phyloP scores from a whole-genome alignment of 768 basidiomycete species.

The Sutorius australiensis region DNA sequence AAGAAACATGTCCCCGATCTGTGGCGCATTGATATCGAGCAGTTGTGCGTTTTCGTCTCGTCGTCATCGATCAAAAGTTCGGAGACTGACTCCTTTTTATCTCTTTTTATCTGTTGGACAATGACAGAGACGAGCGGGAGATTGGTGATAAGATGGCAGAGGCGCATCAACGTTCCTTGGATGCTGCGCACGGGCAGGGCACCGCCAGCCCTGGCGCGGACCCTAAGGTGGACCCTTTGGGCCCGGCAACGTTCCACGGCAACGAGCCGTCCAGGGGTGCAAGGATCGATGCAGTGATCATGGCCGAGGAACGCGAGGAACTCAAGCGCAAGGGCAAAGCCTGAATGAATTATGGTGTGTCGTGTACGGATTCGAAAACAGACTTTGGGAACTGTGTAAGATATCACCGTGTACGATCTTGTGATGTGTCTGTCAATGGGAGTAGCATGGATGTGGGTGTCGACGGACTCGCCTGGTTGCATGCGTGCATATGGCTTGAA shows the following conservation, averaged over 20 bases:
- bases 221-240: constrained; percentile 42
- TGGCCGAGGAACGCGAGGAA: constrained; percentile 47
- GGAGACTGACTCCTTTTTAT: not conserved
- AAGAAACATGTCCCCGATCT: constrained; percentile 32
- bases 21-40: constrained; percentile 36
- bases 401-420: not conserved
- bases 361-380: not conserved
- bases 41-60: constrained; percentile 11
- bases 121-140: constrained; percentile 40
- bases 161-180: constrained; percentile 32
- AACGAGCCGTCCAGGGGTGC: constrained; percentile 58
- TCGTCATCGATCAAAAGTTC: not conserved
- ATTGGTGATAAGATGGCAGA: constrained; percentile 37
- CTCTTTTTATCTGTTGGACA: not conserved
- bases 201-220: constrained; percentile 27
- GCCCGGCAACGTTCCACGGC: constrained; percentile 49
- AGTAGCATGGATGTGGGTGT: no score
- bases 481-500: not conserved
- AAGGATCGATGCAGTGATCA: constrained; percentile 53
- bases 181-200: constrained; percentile 21
- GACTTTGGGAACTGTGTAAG: not conserved
- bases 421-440: not conserved
- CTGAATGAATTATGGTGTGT: constrained; percentile 7
- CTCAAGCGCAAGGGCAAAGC: constrained; percentile 42
- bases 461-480: not conserved